These are phyloP conservation scores for Straminergon stramineum DNA, from an alignment of 225 moss, liverwort and hornwort species.

Conservation along the genomic window DNA sequence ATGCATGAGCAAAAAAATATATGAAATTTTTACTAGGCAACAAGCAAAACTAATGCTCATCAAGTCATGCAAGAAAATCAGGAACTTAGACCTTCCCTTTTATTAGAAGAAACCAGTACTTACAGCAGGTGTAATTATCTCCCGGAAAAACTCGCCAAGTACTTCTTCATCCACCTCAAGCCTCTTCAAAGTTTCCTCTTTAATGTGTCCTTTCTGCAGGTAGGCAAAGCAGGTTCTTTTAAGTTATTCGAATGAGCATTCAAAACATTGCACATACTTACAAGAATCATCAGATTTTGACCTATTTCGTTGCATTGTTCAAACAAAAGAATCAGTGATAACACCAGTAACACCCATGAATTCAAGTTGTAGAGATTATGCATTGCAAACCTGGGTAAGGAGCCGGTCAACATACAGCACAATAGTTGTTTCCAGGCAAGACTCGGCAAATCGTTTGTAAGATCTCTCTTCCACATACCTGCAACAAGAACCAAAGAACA, in stretches of 20 bases:
- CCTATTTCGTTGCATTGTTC: neutral
- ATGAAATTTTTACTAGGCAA: neutral
- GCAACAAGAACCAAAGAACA: slow-evolving; percentile 1
- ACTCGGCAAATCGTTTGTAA: slow-evolving; percentile 93
- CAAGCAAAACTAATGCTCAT: neutral
- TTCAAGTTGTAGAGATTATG: neutral
- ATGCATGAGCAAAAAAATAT: neutral
- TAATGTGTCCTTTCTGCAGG: slow-evolving; percentile 80
- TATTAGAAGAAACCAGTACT: neutral
- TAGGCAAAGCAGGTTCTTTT: neutral
- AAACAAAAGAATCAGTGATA: neutral
- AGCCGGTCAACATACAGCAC: slow-evolving; percentile 94
- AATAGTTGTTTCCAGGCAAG: slow-evolving; percentile 93
- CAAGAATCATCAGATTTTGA: neutral
- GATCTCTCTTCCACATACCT: slow-evolving; percentile 97
- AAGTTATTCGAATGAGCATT: neutral
- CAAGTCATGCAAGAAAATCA: neutral
- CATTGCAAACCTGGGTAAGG: slow-evolving; percentile 64
- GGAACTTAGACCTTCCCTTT: neutral
- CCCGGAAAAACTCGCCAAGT: slow-evolving; percentile 87
- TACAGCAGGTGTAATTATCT: slow-evolving; percentile 85
- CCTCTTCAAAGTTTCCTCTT: slow-evolving; percentile 97
- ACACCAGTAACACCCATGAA: neutral
- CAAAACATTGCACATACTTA: neutral
- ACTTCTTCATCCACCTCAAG: slow-evolving; percentile 99